Conservation (phyloP, 176 grass and related monocot species). For the Lolium perenne region DNA sequence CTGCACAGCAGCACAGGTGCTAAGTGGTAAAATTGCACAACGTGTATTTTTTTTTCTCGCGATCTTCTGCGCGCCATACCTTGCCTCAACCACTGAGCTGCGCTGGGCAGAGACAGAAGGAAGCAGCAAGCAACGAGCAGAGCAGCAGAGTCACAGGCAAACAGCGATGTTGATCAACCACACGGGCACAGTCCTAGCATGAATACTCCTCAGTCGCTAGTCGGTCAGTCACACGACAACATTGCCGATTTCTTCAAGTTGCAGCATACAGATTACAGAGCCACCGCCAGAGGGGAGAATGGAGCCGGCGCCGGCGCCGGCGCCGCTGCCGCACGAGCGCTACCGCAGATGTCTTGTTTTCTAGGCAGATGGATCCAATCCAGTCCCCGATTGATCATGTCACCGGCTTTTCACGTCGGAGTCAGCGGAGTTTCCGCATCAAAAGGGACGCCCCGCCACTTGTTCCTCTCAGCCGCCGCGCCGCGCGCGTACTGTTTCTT, state of each 20-base stretch:
- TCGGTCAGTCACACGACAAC: neutral
- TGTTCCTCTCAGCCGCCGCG: neutral
- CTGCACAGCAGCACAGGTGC: no score
- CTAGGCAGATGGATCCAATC: slow-evolving; percentile 1
- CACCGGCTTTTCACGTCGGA: neutral
- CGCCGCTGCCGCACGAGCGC: neutral
- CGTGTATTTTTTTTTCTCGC: no score
- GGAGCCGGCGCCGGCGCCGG: neutral
- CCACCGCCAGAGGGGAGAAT: no score
- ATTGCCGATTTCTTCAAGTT: neutral
- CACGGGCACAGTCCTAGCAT: neutral
- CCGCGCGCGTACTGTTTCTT: neutral
- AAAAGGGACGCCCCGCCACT: slow-evolving; percentile 30
- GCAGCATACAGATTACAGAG: neutral
- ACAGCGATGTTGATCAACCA: neutral
- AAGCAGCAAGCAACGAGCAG: neutral
- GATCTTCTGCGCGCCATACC: neutral
- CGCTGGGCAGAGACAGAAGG: neutral
- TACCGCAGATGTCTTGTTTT: neutral
- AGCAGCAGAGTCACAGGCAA: neutral
- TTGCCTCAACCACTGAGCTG: neutral
- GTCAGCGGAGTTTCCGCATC: slow-evolving; percentile 35
- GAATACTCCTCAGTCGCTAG: neutral
- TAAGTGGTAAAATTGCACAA: no score
- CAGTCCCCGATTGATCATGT: neutral